Conservation (phyloP, 352 stramenopile species). For the Thraustochytrium striatum region DNA sequence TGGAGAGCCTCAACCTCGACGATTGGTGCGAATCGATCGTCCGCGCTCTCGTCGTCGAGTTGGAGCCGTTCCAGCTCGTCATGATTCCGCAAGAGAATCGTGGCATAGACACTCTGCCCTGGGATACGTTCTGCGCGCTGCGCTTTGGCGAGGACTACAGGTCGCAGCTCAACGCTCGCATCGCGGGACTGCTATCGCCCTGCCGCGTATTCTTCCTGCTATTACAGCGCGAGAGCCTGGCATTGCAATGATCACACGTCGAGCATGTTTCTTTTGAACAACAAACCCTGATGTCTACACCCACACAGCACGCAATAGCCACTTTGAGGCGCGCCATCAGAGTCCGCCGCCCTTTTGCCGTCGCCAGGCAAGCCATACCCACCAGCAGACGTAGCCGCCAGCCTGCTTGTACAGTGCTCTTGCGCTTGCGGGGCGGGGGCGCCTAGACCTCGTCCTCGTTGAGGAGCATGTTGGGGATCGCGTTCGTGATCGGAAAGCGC, state of each 20-base stretch:
- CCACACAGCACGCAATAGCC: background rate
- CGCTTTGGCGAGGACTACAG: constrained; percentile 27
- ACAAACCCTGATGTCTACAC: background rate
- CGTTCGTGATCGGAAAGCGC: constrained; percentile 90
- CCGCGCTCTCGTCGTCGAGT: background rate
- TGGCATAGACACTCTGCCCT: background rate
- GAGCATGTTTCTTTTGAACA: background rate
- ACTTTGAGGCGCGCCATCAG: background rate
- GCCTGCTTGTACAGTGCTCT: background rate
- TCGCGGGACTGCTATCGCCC: constrained; percentile 10
- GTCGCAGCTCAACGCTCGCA: background rate
- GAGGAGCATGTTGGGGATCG: constrained; percentile 91
- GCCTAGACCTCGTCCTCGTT: constrained; percentile 52
- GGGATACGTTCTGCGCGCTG: background rate
- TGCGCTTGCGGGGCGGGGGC: background rate
- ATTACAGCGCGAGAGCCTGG: background rate
- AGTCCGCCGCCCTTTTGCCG: background rate
- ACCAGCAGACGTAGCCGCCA: background rate
- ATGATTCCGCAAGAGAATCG: constrained; percentile 31
- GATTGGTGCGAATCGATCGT: background rate
- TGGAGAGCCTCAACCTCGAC: background rate
- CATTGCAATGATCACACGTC: background rate
- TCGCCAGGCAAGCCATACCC: background rate
- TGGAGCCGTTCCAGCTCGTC: background rate
- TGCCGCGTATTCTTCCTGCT: constrained; percentile 40